Conservation (phyloP, 139 green algal genomes). For the Ettlia oleoabundans region DNA sequence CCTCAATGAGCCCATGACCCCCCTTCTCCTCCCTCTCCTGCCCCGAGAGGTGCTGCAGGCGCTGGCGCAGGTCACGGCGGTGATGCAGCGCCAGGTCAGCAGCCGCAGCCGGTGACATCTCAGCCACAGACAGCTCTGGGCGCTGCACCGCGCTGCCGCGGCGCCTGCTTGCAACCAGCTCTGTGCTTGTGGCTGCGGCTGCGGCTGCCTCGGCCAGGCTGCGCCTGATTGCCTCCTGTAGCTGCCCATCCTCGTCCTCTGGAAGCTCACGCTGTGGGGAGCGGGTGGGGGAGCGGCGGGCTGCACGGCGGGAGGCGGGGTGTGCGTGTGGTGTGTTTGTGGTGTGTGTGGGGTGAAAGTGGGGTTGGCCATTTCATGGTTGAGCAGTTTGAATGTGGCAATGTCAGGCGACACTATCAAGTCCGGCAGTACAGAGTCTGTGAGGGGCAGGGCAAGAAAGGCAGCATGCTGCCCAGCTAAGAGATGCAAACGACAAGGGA, state of each 20-base stretch:
- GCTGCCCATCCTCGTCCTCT: constrained; percentile 60
- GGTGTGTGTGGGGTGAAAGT: no score
- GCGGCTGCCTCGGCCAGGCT: constrained; percentile 53
- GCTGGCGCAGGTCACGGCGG: neutral
- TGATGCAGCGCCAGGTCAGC: neutral
- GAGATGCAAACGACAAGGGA: neutral
- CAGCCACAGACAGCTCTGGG: no score
- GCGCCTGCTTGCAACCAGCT: neutral
- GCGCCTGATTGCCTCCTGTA: constrained; percentile 74
- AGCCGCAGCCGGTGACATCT: neutral
- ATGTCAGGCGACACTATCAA: no score
- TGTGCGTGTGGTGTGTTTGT: no score
- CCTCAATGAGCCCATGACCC: no score
- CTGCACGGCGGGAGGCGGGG: neutral
- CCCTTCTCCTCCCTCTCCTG: neutral
- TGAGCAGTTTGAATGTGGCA: no score
- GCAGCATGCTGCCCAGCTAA: neutral
- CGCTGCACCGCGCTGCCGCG: no score
- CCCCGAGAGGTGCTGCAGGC: neutral
- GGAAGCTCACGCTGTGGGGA: neutral
- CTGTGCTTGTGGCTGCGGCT: no score
- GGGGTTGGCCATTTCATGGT: no score
- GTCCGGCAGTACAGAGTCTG: neutral
- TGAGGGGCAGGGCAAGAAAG: neutral
- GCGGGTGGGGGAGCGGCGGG: neutral